Evolutionary conservation across 352 stramenopile species (phyloP).

Genomic region (Elongisporangium senticosum): DNA sequence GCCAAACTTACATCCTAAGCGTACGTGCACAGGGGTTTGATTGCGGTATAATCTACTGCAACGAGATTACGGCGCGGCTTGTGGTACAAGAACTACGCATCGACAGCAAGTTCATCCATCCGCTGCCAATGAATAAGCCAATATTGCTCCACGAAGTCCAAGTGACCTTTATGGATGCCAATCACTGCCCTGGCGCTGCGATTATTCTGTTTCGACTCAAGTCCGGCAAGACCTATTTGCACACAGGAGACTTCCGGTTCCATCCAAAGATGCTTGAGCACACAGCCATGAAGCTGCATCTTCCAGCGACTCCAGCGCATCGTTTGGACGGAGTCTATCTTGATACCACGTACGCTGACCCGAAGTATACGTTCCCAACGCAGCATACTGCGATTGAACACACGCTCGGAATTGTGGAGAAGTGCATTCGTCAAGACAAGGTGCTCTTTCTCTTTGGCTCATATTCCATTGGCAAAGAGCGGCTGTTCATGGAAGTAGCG

Average conservation of each 20-base stretch:
- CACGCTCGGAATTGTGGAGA: conserved; percentile 52
- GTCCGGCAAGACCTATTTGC: conserved; percentile 82
- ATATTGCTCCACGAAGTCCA: conserved; percentile 81
- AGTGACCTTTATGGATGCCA: conserved; percentile 95
- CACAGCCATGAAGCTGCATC: conserved; percentile 40
- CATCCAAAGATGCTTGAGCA: conserved; percentile 69
- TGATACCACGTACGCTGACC: conserved; percentile 96
- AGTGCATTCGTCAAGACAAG: conserved; percentile 50
- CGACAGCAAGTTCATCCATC: conserved; percentile 88
- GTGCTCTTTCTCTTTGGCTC: conserved; percentile 93
- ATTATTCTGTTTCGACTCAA: conserved; percentile 93
- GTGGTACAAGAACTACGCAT: conserved; percentile 91
- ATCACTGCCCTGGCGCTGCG: conserved; percentile 94
- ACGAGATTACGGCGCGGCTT: conserved; percentile 87
- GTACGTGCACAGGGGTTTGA: conserved; percentile 64
- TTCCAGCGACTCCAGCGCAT: conserved; percentile 14
- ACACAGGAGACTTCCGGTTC: conserved; percentile 89
- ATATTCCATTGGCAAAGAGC: conserved; percentile 97
- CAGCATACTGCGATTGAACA: conserved; percentile 75
- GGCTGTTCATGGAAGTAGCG: conserved; percentile 94
- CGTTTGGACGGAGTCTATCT: conserved; percentile 88
- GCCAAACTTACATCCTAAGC: neutral
- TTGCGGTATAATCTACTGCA: conserved; percentile 95
- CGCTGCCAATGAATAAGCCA: conserved; percentile 86
- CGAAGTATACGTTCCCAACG: conserved; percentile 92